phyloP scores from a whole-genome alignment of 306 rosid species.

The Quercus agrifolia region DNA sequence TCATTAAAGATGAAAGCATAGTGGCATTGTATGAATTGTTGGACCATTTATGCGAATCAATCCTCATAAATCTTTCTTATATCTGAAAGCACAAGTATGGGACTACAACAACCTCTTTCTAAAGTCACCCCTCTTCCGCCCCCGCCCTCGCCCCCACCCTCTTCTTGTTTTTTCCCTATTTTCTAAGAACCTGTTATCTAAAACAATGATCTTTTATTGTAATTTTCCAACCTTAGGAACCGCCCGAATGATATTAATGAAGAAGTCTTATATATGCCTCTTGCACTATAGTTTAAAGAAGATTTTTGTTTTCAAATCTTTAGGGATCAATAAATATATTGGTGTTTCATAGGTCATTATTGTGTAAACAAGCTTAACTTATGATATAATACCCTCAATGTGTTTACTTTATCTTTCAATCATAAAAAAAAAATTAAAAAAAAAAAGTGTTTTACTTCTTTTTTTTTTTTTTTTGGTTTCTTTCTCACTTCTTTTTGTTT shows the following conservation, averaged over 20 bases:
- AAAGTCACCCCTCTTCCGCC: not conserved
- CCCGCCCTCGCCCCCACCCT: not conserved
- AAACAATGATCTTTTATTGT: not conserved
- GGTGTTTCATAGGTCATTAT: conserved; percentile 40
- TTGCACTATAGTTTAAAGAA: conserved; percentile 40
- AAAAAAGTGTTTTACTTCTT: not conserved
- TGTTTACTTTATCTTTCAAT: not conserved
- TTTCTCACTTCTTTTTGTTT: not conserved
- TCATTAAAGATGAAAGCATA: conserved; percentile 51
- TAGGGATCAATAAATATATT: conserved; percentile 39
- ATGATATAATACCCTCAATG: not conserved
- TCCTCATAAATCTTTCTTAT: conserved; percentile 47
- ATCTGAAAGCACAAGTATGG: conserved; percentile 67
- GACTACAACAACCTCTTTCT: not conserved
- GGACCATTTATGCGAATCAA: conserved; percentile 58
- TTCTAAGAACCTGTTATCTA: not conserved
- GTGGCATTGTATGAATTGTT: conserved; percentile 53
- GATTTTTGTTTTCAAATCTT: conserved; percentile 62
- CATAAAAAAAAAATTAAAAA: not conserved
- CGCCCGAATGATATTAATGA: conserved; percentile 78
- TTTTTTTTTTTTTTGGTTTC: not conserved
- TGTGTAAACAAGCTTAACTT: conserved; percentile 12
- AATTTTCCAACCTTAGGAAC: conserved; percentile 26
- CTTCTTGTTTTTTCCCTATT: not conserved
- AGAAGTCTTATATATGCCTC: conserved; percentile 85